phyloP scores from a whole-genome alignment of 805 yeast species.

The Candida michaelii region DNA sequence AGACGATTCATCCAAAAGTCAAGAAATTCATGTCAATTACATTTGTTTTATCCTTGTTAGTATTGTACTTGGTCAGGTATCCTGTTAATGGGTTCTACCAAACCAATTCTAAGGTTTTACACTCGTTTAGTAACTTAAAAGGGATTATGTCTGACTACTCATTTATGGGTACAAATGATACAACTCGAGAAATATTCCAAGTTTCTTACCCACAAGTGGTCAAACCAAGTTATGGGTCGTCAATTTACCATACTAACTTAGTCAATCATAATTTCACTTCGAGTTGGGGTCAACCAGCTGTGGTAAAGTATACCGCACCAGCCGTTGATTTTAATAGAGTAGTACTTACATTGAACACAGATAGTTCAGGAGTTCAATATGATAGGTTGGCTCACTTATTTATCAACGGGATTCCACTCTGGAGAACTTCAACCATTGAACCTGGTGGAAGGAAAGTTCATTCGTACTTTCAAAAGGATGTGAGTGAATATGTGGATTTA shows the following conservation, averaged over 20 bases:
- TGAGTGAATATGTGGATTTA: slow-evolving; percentile 52
- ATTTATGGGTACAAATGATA: not conserved
- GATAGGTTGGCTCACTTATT: slow-evolving; percentile 66
- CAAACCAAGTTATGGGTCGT: slow-evolving; percentile 23
- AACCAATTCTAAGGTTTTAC: too few species aligned
- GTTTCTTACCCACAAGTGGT: slow-evolving; percentile 29
- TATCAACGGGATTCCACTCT: slow-evolving; percentile 61
- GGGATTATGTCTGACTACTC: too few species aligned
- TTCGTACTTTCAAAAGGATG: slow-evolving; percentile 60
- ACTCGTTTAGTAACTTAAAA: too few species aligned
- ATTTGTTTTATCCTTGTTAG: not conserved
- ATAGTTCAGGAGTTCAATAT: slow-evolving; percentile 59
- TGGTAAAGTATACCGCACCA: slow-evolving; percentile 44
- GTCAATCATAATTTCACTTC: slow-evolving; percentile 53
- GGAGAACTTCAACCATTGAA: slow-evolving; percentile 79
- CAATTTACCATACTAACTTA: slow-evolving; percentile 42
- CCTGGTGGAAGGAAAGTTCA: slow-evolving; percentile 51
- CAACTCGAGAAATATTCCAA: slow-evolving; percentile 20
- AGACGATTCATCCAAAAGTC: too few species aligned
- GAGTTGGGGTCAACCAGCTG: slow-evolving; percentile 60
- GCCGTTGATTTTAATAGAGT: slow-evolving; percentile 48
- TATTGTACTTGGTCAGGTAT: not conserved
- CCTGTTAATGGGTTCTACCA: not conserved
- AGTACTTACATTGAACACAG: slow-evolving; percentile 51
- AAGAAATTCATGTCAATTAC: not conserved